Conservation (phyloP, 345 rosid genomes). For the Lenwebbia sp. region DNA sequence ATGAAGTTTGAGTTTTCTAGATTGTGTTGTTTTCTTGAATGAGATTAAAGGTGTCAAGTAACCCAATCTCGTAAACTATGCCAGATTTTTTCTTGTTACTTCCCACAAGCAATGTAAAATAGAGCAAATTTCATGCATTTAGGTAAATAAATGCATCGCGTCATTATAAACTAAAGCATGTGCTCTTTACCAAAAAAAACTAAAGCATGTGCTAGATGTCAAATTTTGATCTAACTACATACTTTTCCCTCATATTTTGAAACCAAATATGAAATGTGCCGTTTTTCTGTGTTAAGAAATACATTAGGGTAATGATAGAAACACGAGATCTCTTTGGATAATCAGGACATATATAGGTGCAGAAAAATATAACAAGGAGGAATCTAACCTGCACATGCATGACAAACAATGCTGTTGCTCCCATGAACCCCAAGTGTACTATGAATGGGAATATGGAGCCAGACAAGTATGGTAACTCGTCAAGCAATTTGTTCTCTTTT, state of each 20-base stretch:
- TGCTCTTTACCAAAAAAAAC: no score
- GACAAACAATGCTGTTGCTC: conserved; percentile 64
- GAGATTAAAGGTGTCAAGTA: not conserved
- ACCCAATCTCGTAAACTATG: not conserved
- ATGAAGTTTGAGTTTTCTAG: not conserved
- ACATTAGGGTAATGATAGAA: not conserved
- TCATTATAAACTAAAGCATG: not conserved
- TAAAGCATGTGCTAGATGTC: not conserved
- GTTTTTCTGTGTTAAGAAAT: not conserved
- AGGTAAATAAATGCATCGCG: not conserved
- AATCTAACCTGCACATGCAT: conserved; percentile 81
- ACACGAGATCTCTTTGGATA: not conserved
- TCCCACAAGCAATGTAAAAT: not conserved
- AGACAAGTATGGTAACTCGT: conserved; percentile 28
- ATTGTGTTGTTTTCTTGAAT: not conserved
- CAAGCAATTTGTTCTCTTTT: conserved; percentile 12
- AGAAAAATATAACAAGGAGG: not conserved
- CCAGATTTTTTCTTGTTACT: not conserved
- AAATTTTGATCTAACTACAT: not conserved
- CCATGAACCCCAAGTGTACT: conserved; percentile 63
- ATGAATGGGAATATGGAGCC: conserved; percentile 53
- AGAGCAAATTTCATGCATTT: not conserved
- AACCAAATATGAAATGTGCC: not conserved
- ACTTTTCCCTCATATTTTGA: not conserved
- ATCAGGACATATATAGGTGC: not conserved